A percentile compares a stretch with the other conserved stretches of the same genome.
phyloP scores from a whole-genome alignment of 1,139 yeast genomes.

The Kurtzmaniella quercitrusa region DNA sequence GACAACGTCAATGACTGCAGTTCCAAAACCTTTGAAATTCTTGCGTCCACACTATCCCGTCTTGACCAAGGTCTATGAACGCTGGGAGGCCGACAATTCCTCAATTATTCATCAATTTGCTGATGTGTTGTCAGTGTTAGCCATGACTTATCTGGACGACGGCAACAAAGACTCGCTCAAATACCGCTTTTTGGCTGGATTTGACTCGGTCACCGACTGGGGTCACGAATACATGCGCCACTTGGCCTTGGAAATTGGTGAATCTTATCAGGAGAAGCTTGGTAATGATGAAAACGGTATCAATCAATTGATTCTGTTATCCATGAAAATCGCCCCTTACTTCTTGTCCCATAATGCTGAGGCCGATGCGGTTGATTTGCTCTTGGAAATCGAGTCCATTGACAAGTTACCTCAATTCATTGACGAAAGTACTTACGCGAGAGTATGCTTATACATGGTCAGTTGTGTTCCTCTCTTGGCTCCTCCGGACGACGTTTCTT shows the following conservation, averaged over 20 bases:
- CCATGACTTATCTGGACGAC: slow-evolving; percentile 91
- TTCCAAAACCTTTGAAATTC: slow-evolving; percentile 96
- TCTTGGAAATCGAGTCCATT: slow-evolving; percentile 83
- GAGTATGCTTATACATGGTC: slow-evolving; percentile 92
- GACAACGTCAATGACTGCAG: slow-evolving; percentile 98
- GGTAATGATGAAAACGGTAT: slow-evolving; percentile 49
- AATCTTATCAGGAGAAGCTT: slow-evolving; percentile 65
- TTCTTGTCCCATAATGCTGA: slow-evolving; percentile 95
- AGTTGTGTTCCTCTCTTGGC: slow-evolving; percentile 94
- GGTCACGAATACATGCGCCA: slow-evolving; percentile 98
- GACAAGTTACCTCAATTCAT: slow-evolving; percentile 80
- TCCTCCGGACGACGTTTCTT: slow-evolving; percentile 88
- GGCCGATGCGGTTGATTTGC: slow-evolving; percentile 94
- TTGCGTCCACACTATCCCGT: slow-evolving; percentile 80
- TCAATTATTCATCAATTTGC: slow-evolving; percentile 42
- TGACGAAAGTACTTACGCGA: slow-evolving; percentile 76
- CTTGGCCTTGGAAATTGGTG: slow-evolving; percentile 91
- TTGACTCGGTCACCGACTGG: slow-evolving; percentile 75
- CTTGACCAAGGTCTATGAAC: slow-evolving; percentile 60
- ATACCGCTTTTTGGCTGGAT: slow-evolving; percentile 57
- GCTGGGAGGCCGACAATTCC: slow-evolving; percentile 50
- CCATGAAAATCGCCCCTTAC: slow-evolving; percentile 80
- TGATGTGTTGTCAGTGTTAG: slow-evolving; percentile 87
- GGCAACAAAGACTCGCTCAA: slow-evolving; percentile 78
- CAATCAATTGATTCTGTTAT: slow-evolving; percentile 54